These are phyloP conservation scores for Glaciozyma antarctica DNA, from an alignment of 768 basidiomycete genomes.

Conservation along the genomic window DNA sequence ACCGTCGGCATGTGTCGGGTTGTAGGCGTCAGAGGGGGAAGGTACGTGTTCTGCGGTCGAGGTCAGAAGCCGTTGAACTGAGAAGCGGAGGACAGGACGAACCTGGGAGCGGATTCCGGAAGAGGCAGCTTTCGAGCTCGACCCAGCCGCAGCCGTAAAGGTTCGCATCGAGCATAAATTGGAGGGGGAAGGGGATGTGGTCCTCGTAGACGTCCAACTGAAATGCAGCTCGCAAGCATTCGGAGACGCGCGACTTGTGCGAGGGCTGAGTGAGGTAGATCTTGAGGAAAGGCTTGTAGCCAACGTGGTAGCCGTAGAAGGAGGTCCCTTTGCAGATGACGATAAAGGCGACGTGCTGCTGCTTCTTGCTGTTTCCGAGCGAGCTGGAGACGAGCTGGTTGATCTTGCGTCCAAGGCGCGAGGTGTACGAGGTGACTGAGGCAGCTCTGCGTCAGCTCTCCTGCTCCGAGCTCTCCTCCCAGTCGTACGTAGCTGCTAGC, in stretches of 20 bases:
- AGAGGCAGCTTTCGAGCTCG: slow-evolving; percentile 52
- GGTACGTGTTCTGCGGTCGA: slow-evolving; percentile 7
- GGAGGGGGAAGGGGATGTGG: slow-evolving; percentile 76
- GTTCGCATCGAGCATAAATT: slow-evolving; percentile 91
- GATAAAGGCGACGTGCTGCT: slow-evolving; percentile 53
- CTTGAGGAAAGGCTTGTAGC: slow-evolving; percentile 80
- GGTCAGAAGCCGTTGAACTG: not conserved
- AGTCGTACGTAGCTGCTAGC: not conserved
- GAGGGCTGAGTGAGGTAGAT: slow-evolving; percentile 64
- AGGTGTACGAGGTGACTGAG: slow-evolving; percentile 63
- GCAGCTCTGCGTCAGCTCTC: not conserved
- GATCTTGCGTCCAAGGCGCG: slow-evolving; percentile 60
- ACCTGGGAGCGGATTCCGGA: slow-evolving; percentile 42
- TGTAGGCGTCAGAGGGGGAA: slow-evolving; percentile 1
- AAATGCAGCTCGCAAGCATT: slow-evolving; percentile 70
- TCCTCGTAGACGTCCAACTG: slow-evolving; percentile 58
- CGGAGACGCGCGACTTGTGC: slow-evolving; percentile 56
- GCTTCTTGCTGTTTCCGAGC: slow-evolving; percentile 53
- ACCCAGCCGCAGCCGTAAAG: slow-evolving; percentile 90
- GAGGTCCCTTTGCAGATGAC: slow-evolving; percentile 84
- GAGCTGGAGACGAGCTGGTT: slow-evolving; percentile 80
- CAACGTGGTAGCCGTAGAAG: slow-evolving; percentile 87
- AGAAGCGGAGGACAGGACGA: slow-evolving; percentile 8
- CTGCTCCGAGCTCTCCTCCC: not conserved
- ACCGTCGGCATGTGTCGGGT: slow-evolving; percentile 11